Base-by-base conservation (phyloP, 1,284 basidiomycete species). In the Erythrobasidium hasegawianum region DNA sequence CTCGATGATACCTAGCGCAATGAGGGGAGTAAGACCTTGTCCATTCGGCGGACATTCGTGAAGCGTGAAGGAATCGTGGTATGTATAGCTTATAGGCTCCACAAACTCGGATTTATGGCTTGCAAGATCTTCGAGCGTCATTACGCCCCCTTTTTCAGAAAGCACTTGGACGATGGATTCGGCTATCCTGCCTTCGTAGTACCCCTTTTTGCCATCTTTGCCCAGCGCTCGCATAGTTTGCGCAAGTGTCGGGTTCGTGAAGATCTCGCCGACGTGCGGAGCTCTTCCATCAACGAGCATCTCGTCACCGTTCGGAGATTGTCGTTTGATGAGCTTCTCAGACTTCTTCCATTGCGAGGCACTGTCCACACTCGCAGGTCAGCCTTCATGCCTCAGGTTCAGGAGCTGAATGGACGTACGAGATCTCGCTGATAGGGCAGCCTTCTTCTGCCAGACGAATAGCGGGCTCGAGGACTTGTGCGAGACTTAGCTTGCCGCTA, bases 1-100 rank as follows among this genome's bases (percentile, higher is more conserved):
- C 73, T 97, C 94, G 50, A 98, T 80, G 64, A 98, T 91, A 0
- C 94, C 95, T 8, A 97, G 82, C 3, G 93, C 91, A 53, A 97
- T 80, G 10, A 97, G 82, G 0, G 94, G 90, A 1, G 91, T 92
- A n/a, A 97, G 83, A 78, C 89, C 94, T 84, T 97, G 93, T 14
- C 94, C 92, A 75, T 95, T 96, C 0, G 74, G 70, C 65, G 82
- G 73, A 70, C 88, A 89, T 82, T 93, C 91, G 75, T 89, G 89
- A 0, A 94, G 81, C 0, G 89, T 89, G 11, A 90, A 86, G n/a
- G 75, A 64, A 54, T 78, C 74, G 11, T 81, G 82, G 77, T 93
- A 97, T 0, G 87, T 90, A 77, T 95, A 95, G 64, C 84, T 86
- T 78, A 97, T 93, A 1, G 94, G 94, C 70, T 91, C 85, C 16